Evolutionary conservation across 768 basidiomycete species (phyloP), one percentile per base, ranked within the genome.

Genomic region (Boletellus sp.): DNA sequence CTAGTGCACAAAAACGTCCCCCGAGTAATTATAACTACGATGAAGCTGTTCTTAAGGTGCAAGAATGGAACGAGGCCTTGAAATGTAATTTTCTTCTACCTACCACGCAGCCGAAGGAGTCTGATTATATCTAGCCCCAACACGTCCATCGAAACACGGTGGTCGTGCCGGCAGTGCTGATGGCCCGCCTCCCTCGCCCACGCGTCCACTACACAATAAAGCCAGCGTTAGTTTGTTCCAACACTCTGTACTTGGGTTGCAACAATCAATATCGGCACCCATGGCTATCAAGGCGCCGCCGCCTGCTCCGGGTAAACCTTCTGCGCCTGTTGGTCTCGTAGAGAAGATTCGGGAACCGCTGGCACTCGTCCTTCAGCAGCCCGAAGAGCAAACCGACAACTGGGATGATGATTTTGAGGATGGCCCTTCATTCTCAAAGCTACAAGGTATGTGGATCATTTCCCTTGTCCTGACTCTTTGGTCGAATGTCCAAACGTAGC

Each of bases 381-480:
- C 86, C 16, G 88, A 94, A 71, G 86, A 91, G 56, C 88, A 90
- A 64, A 88, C 85, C 1, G 94, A 96, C 64, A 95, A 94, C 55
- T 99, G 96, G 96, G 96, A 99, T 61, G 91, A 94, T 55, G 96
- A 99, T 63, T 99, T 99, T 56, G 92, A 94, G 64, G 92, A 91
- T 56, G 92, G 87, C 1, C 93, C 94, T 31, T 92, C 91, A 0
- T 80, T 90, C 46, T 82, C 85, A 8, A 95, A 94, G 67, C 67
- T 94, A 26, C 87, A 87, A 72, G 84, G 82, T 57, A 48, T 34
- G 40, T 35, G 24, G 17, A 42, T 2, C 37, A 22, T 38, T 9
- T 28, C 8, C 9, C 17, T 35, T 42, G 13, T 42, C 9, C 26
- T 4, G 9, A 33, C 9, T 28, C 7, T 7, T 50, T 38, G 6